phyloP scores from a whole-genome alignment of 345 rosid genomes.

The Sisymbrium irio region DNA sequence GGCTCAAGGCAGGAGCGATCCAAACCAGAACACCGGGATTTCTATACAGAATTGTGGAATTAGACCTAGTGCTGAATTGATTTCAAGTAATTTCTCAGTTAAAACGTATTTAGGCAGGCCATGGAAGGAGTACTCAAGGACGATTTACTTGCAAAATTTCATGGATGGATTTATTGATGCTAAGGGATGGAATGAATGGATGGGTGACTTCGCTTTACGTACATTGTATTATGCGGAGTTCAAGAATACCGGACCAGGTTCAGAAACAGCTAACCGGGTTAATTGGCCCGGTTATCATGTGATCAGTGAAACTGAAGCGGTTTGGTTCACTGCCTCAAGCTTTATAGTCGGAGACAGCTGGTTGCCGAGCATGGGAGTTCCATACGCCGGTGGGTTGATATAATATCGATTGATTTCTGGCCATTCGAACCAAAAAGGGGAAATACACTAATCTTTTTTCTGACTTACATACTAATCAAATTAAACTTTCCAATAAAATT shows the following conservation, averaged over 20 bases:
- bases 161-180: conserved; percentile 43
- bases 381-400: conserved; percentile 22
- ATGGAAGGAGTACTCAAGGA: conserved; percentile 53
- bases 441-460: background rate
- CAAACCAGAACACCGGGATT: conserved; percentile 50
- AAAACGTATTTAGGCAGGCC: conserved; percentile 54
- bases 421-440: background rate
- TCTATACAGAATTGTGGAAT: conserved; percentile 45
- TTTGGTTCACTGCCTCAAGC: conserved; percentile 37
- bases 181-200: conserved; percentile 55
- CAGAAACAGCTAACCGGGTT: conserved; percentile 38
- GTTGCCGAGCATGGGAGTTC: conserved; percentile 38
- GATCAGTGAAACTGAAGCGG: conserved; percentile 39
- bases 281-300: conserved; percentile 43
- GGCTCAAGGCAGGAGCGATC: conserved; percentile 55
- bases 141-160: conserved; percentile 40
- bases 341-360: conserved; percentile 42
- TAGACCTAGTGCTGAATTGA: conserved; percentile 37
- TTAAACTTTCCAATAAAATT: background rate
- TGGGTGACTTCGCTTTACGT: conserved; percentile 40
- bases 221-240: conserved; percentile 51
- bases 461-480: no score
- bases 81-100: conserved; percentile 30
- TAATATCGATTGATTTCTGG: background rate
- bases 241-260: conserved; percentile 42